Evolutionary conservation across 2,329 filamentous ascomycete species (phyloP), one percentile per base, ranked within the genome.

Genomic region (Fusarium hostae): DNA sequence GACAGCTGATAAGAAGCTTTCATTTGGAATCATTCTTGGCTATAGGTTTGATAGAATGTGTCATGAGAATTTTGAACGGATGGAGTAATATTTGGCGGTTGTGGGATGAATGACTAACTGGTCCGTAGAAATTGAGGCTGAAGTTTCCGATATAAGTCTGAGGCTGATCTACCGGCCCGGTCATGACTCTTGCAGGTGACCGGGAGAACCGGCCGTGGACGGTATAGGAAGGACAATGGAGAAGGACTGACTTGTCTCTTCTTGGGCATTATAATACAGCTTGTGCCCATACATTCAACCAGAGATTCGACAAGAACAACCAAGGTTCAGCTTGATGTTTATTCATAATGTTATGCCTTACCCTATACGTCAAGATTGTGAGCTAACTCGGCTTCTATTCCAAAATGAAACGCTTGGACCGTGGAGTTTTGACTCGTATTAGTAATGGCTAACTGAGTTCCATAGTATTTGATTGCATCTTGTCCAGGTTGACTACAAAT

Each of bases 151-250:
- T 28, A 16, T 39, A 18, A 39, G 28, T 34, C 28, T 20, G 24
- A 56, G 18, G 32, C 50, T 28, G 26, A 40, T 52, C 22, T 52
- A 55, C 59, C 66, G 66, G 64, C 52, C 66, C 66, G 64, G 66
- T 64, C 40, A 47, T 63, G 66, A 68, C 15, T 44, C 50, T 63
- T 55, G 32, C 15, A 47, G 16, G n/a, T 35, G 66, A 50, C 66
- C 59, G 47, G 64, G 48, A 41, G 16, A 22, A 22, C 66, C 64
- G 52, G 59, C 28, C 16, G 16, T 9, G 30, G 28, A 55, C 47
- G 18, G 7, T n/a, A 55, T 28, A 35, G 66, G 64, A 68, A 63
- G 64, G 64, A 68, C 18, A 45, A 69, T 37, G 66, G 59, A 68
- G 66, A 69, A 18, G 22, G 32, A 4, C 32, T 34, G 44, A 12